Evolutionary conservation across 345 rosid genomes (phyloP).

Genomic region (Corchorus olitorius): DNA sequence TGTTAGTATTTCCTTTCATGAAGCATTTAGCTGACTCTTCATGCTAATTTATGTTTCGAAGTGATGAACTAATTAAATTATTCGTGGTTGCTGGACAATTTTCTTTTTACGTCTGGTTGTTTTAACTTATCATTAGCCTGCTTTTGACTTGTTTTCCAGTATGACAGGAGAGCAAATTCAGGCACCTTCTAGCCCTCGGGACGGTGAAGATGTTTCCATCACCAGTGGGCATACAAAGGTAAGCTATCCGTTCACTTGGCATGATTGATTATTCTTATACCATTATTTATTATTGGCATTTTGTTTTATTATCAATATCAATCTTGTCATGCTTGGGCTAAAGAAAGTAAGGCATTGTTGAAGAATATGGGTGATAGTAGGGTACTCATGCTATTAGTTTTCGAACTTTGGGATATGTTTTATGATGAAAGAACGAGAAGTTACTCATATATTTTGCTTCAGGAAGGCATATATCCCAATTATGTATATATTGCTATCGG

Average conservation of each 20-base stretch:
- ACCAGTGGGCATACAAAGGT: slow-evolving; percentile 65
- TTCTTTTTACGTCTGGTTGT: neutral
- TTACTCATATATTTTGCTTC: neutral
- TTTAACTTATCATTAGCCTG: slow-evolving; percentile 22
- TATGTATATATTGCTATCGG: neutral
- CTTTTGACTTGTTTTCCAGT: slow-evolving; percentile 51
- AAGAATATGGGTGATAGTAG: neutral
- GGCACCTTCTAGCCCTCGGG: slow-evolving; percentile 91
- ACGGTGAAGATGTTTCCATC: slow-evolving; percentile 70
- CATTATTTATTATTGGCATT: slow-evolving; percentile 15
- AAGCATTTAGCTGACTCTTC: neutral
- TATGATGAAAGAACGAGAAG: neutral
- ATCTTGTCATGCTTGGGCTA: slow-evolving; percentile 12
- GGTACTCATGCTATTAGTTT: neutral
- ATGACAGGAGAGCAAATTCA: slow-evolving; percentile 89
- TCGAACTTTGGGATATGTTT: neutral
- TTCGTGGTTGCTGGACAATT: neutral
- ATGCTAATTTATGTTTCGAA: neutral
- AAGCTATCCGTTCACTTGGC: slow-evolving; percentile 26
- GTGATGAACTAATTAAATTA: neutral
- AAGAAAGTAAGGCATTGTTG: neutral
- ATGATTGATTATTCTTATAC: slow-evolving; percentile 7
- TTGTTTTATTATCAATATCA: slow-evolving; percentile 5
- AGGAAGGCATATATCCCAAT: neutral
- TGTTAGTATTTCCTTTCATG: neutral